phyloP scores from a whole-genome alignment of 208 protist genomes.

The Crithidia thermophila region DNA sequence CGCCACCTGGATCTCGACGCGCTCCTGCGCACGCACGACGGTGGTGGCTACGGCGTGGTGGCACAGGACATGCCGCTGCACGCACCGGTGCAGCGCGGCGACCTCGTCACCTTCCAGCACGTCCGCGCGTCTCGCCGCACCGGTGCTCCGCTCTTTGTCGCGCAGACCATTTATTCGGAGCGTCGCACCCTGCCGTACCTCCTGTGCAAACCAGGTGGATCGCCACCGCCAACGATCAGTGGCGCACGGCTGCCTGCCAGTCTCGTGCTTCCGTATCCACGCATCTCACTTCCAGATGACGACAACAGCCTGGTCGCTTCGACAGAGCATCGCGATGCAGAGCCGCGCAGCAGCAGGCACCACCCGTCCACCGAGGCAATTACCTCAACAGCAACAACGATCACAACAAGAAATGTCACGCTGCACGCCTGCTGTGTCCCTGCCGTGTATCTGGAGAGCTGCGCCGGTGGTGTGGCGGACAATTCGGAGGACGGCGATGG shows the following conservation, averaged over 20 bases:
- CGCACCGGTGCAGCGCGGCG: conserved; percentile 49
- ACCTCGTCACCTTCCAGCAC: conserved; percentile 49
- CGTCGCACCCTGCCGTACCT: conserved; percentile 28
- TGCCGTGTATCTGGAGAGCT: conserved; percentile 10
- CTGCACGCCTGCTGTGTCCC: conserved; percentile 25
- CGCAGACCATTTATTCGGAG: conserved; percentile 29
- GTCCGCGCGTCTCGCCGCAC: background rate
- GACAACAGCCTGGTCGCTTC: background rate
- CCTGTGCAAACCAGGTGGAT: background rate
- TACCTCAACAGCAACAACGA: background rate
- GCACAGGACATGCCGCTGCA: conserved; percentile 42
- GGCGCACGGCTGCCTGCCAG: conserved; percentile 11
- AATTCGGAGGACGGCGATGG: background rate
- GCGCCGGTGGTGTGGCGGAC: background rate
- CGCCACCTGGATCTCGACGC: conserved; percentile 30
- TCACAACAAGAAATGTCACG: conserved; percentile 4
- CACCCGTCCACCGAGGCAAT: background rate
- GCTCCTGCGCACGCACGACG: conserved; percentile 29
- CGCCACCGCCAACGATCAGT: background rate
- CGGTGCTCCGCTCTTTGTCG: conserved; percentile 17
- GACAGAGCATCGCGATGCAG: background rate
- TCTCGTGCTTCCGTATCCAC: conserved; percentile 20
- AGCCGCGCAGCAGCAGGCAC: no score
- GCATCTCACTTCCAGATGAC: background rate
- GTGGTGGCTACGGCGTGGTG: conserved; percentile 51